Evolutionary conservation across 352 stramenopile genomes (phyloP).

Genomic region (Thalassiosira livingstoniorum): DNA sequence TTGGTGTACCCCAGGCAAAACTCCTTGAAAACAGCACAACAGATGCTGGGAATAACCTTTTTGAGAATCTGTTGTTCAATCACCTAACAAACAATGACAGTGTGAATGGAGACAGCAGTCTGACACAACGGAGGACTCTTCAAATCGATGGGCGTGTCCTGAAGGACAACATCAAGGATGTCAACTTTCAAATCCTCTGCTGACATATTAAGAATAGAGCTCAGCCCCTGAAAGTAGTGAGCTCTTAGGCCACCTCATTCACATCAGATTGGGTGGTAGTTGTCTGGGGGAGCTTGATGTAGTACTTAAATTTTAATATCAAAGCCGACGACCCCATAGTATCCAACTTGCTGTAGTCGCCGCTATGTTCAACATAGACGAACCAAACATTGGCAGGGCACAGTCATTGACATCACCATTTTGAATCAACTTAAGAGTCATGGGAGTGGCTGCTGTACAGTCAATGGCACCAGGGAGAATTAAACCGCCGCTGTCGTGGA

Average conservation of each 20-base stretch:
- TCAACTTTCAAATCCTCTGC: too few relatives aligned
- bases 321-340: background rate
- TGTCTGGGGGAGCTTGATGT: background rate
- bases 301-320: background rate
- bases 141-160: background rate
- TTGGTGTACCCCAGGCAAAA: background rate
- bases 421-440: background rate
- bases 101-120: background rate
- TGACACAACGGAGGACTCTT: background rate
- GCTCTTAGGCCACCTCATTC: background rate
- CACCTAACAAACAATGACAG: slow-evolving; percentile 1
- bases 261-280: background rate
- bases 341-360: background rate
- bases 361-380: background rate
- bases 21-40: background rate
- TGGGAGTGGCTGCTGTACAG: background rate
- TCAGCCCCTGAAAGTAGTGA: too few relatives aligned
- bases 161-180: background rate
- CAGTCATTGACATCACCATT: background rate
- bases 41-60: background rate
- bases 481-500: background rate
- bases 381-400: background rate
- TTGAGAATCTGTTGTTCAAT: background rate
- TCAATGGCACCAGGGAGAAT: background rate
- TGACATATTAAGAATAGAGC: too few relatives aligned